Base-by-base conservation (phyloP, 805 yeast species). In the Wickerhamiella kurtzmanii region DNA sequence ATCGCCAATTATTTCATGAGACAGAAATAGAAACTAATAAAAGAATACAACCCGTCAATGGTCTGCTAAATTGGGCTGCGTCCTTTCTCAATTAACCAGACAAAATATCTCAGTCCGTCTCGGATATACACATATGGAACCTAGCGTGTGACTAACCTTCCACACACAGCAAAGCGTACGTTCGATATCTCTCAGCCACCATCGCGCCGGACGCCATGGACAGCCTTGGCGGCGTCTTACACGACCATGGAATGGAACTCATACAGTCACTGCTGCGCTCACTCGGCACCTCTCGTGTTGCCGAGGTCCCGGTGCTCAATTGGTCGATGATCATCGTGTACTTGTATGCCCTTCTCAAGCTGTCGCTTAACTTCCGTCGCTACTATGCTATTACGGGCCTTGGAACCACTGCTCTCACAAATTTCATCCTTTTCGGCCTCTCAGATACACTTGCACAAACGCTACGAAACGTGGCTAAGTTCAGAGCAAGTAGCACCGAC, bases 371-470 rank as follows among this genome's bases (percentile, higher is more conserved):
- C 28, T 67, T 64, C 54, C 53, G 53, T 18, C 49, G 43, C 32
- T 46, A 63, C 13, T 87, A 87, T 61, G 72, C 74, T 50, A 70
- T 66, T 48, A 76, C 77, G 43, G 79, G 92, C 1, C 63, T 86
- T 25, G 61, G 80, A n/a, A 85, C 96, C 15, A 83, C 87, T 35
- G 74, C 85, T 49, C 75, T 79, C 20, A 80, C 96, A 1, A 89
- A 89, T 58, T 64, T 83, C 22, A 77, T 88, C 3, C 67, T 89
- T 3, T 84, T 79, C 61, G 96, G 95, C 0, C 77, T 86, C n/a
- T 87, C 96, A 0, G 97, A 89, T 60, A 76, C 88, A 0, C 60
- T 88, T 51, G 97, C 97, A 0, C 97, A 89, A 62, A 72, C 82
- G 2, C 68, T 86, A 3, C 58, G 75, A 3, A 64, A 71, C 32